Base-by-base conservation (phyloP, 2,329 filamentous ascomycete genomes). In the Ilyonectria destructans region DNA sequence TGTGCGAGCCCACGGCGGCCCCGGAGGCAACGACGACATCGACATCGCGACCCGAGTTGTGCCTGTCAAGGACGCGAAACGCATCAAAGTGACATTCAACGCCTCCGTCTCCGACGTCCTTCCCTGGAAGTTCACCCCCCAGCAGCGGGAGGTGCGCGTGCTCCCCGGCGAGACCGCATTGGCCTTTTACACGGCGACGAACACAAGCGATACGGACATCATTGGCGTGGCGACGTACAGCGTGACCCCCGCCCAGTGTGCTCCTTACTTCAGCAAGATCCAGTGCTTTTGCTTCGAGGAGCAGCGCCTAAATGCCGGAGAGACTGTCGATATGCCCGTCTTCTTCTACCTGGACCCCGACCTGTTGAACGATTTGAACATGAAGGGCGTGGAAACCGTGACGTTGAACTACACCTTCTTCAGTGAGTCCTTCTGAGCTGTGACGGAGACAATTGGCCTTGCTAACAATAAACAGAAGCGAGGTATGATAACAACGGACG, bases 231-330 rank as follows among this genome's bases (percentile, higher is more conserved):
- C 96, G 12, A 99, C 96, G 8, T 99, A 99, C 83, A 97, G 94
- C 78, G 97, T 99, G 33, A 98, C 96, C 3, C 96, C 96, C 0
- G 96, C 90, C 4, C 96, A 99, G 83, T 95, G 97, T 51, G 96
- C 96, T 49, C 95, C 94, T 1, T 99, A 99, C 81, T 99, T 99
- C 80, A 97, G 93, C 89, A 99, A 99, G 88, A 99, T 99, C 52
- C 96, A 99, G 82, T 99, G 96, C 79, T 99, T 99, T 82, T 99
- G 96, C 82, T 99, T 99, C 77, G 96, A 99, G 84, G 96, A 95
- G 82, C 96, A 99, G 87, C 88, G 97, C 69, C 83, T 99, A 72
- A 96, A 96, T 79, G 95, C 95, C 6, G 95, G 96, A 51, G 97
- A 99, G 87, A 96, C 95, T 51, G 96, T 99, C 61, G 96, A 99